phyloP scores from a whole-genome alignment of 768 basidiomycete species.

The Chalciporus sphaerocephalus region DNA sequence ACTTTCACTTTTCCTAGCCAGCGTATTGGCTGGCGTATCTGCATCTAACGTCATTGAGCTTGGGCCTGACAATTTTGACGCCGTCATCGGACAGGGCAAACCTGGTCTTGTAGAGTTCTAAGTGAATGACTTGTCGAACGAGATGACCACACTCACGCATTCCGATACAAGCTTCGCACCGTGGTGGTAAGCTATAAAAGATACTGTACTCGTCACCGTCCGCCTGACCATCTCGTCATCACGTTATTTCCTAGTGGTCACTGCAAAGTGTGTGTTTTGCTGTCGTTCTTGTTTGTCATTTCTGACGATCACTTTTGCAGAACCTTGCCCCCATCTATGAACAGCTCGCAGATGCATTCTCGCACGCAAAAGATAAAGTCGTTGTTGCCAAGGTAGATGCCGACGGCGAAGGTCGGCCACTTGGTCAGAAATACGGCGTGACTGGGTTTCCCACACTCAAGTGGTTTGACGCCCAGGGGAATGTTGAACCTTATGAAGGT shows the following conservation, averaged over 20 bases:
- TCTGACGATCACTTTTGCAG: slow-evolving; percentile 36
- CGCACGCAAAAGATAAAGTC: slow-evolving; percentile 75
- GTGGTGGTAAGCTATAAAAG: slow-evolving; percentile 66
- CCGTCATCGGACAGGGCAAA: slow-evolving; percentile 69
- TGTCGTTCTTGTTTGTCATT: neutral
- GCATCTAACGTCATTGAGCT: slow-evolving; percentile 88
- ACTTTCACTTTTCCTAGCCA: slow-evolving; percentile 51
- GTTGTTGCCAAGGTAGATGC: slow-evolving; percentile 90
- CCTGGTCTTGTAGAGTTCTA: slow-evolving; percentile 90
- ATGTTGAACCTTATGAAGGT: slow-evolving; percentile 62
- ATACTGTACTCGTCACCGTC: neutral
- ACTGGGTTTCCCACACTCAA: slow-evolving; percentile 87
- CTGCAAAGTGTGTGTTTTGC: slow-evolving; percentile 62
- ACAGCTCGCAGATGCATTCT: slow-evolving; percentile 83
- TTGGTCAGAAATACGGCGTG: slow-evolving; percentile 77
- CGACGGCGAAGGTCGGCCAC: slow-evolving; percentile 74
- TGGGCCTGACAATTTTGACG: slow-evolving; percentile 68
- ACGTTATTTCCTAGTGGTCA: slow-evolving; percentile 53
- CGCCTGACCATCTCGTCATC: slow-evolving; percentile 3
- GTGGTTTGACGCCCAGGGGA: slow-evolving; percentile 79
- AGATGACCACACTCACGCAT: slow-evolving; percentile 1
- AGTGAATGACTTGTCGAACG: slow-evolving; percentile 31
- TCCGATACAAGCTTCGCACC: slow-evolving; percentile 62
- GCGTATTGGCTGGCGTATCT: slow-evolving; percentile 48
- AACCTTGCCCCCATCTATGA: slow-evolving; percentile 87